These are phyloP conservation scores for Apophysomyces sp. DNA, from an alignment of 371 early-diverging fungal species.

Conservation along the genomic window DNA sequence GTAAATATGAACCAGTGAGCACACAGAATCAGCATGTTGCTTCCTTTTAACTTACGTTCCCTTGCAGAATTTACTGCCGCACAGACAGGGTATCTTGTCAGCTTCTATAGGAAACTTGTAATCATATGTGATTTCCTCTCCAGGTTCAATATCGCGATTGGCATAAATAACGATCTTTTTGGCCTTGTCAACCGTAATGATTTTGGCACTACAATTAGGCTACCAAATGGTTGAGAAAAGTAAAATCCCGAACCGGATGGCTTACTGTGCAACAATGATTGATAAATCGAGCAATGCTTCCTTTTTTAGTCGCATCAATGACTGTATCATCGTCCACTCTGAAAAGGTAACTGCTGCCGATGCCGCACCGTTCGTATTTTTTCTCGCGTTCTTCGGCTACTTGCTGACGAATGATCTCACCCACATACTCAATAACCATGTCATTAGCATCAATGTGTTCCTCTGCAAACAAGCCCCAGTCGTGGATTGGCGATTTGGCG, in stretches of 20 bases:
- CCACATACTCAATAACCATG: conserved; percentile 98
- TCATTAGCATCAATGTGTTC: conserved; percentile 90
- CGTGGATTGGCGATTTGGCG: conserved; percentile 90
- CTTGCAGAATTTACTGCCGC: conserved; percentile 83
- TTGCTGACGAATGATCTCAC: conserved; percentile 95
- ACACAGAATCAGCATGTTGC: neutral
- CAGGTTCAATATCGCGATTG: conserved; percentile 82
- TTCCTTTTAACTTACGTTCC: conserved; percentile 58
- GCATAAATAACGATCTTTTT: conserved; percentile 96
- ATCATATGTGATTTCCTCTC: conserved; percentile 98
- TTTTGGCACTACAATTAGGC: conserved; percentile 97
- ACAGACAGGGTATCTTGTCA: conserved; percentile 92
- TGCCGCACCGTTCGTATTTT: conserved; percentile 86
- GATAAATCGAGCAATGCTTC: conserved; percentile 97
- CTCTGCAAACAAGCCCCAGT: conserved; percentile 95
- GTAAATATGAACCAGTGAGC: neutral
- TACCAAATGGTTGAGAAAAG: conserved; percentile 26
- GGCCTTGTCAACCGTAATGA: conserved; percentile 82
- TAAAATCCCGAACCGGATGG: neutral
- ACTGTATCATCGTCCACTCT: conserved; percentile 94
- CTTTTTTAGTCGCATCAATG: conserved; percentile 97
- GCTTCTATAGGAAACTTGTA: conserved; percentile 97
- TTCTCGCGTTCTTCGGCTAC: conserved; percentile 96
- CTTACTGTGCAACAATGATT: conserved; percentile 96
- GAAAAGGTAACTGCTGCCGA: conserved; percentile 95